phyloP scores from a whole-genome alignment of 2,329 filamentous ascomycete species.

The Trichoderma asperellum region DNA sequence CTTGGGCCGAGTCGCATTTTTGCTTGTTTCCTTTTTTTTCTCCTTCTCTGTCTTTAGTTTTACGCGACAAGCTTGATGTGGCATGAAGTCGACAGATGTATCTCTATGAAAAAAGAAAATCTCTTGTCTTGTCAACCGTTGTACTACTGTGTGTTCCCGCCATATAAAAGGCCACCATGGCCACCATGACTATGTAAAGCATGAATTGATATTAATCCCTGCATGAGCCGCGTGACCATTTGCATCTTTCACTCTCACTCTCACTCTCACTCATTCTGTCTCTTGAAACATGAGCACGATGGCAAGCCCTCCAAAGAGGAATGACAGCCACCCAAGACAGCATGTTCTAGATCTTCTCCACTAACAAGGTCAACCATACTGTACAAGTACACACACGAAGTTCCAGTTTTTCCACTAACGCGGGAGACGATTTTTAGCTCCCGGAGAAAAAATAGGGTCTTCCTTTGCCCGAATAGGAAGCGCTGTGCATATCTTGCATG shows the following conservation, averaged over 20 bases:
- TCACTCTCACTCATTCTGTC: not conserved
- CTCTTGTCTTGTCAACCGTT: slow-evolving; percentile 1
- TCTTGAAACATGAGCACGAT: not conserved
- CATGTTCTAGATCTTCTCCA: slow-evolving; percentile 24
- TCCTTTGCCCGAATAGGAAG: slow-evolving; percentile 26
- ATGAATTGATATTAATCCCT: not conserved
- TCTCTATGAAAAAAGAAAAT: slow-evolving; percentile 4
- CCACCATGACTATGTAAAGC: not conserved
- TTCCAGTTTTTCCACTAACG: not conserved
- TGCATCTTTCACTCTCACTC: not conserved
- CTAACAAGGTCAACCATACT: not conserved
- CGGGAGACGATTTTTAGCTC: slow-evolving; percentile 12
- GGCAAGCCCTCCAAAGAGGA: not conserved
- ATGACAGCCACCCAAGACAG: not conserved
- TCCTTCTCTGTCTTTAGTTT: not conserved
- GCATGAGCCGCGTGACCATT: slow-evolving; percentile 16
- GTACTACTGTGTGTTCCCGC: not conserved
- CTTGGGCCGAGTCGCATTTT: not conserved
- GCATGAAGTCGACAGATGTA: slow-evolving; percentile 3
- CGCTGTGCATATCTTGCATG: slow-evolving; percentile 21
- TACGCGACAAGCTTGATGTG: not conserved
- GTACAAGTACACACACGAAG: not conserved
- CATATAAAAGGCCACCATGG: slow-evolving; percentile 9
- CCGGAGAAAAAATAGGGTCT: not conserved
- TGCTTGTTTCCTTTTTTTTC: not conserved